phyloP scores from a whole-genome alignment of 176 grass and related monocot species.

The Lolium rigidum region DNA sequence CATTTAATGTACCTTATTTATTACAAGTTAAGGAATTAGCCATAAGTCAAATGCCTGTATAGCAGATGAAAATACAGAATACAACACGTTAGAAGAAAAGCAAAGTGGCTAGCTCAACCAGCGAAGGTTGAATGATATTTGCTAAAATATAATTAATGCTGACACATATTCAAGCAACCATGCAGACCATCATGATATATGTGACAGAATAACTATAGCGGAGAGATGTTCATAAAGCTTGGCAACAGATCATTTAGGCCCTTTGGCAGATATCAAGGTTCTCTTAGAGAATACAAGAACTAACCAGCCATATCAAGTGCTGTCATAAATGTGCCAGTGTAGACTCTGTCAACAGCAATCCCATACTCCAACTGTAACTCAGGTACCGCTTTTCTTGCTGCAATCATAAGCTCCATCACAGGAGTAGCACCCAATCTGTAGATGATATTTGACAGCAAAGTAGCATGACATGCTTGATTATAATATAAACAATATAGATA shows the following conservation, averaged over 20 bases:
- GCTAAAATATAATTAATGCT: not conserved
- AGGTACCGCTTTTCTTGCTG: slow-evolving; percentile 86
- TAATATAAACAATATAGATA: slow-evolving; percentile 2
- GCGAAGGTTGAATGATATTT: not conserved
- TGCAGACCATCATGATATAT: slow-evolving; percentile 9
- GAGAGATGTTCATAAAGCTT: slow-evolving; percentile 18
- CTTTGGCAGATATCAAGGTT: slow-evolving; percentile 9
- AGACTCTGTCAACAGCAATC: slow-evolving; percentile 97
- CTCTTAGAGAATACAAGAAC: slow-evolving; percentile 38
- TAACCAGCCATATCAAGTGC: slow-evolving; percentile 99
- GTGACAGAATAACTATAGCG: not conserved
- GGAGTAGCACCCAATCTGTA: slow-evolving; percentile 90
- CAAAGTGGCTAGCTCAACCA: slow-evolving; percentile 14
- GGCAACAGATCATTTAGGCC: slow-evolving; percentile 7
- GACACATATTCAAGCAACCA: slow-evolving; percentile 3
- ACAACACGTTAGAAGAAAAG: not conserved
- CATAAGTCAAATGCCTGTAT: slow-evolving; percentile 1
- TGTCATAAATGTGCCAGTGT: slow-evolving; percentile 95
- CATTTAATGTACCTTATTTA: not conserved
- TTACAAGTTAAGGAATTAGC: slow-evolving; percentile 32
- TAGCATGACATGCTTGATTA: slow-evolving; percentile 19
- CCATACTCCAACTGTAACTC: slow-evolving; percentile 93
- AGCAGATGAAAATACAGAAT: slow-evolving; percentile 6
- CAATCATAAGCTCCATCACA: slow-evolving; percentile 99
- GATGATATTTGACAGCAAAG: slow-evolving; percentile 31